A percentile compares a stretch with the other conserved stretches of the same genome.
Conservation (phyloP, 139 green algal genomes). For the Picocystis salinarum region DNA sequence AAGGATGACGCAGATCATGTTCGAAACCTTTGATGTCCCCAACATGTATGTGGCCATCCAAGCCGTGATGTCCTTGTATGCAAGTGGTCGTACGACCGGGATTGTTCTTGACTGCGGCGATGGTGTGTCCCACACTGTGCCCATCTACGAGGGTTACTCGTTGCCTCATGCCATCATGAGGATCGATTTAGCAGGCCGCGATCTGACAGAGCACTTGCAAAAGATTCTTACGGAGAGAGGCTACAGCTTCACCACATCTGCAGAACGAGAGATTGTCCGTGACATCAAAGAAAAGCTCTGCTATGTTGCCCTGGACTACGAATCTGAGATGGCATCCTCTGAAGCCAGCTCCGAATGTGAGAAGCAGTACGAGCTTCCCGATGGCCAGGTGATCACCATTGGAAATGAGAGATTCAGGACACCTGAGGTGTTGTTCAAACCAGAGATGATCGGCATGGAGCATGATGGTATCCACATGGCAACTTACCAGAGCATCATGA, state of each 20-base stretch:
- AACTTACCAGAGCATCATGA: constrained; percentile 30
- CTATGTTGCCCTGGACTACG: constrained; percentile 22
- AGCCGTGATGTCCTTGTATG: constrained; percentile 25
- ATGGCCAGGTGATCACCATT: constrained; percentile 15
- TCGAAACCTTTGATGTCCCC: constrained; percentile 34
- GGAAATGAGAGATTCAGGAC: constrained; percentile 21
- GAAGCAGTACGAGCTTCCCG: constrained; percentile 10
- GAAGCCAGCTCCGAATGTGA: not conserved
- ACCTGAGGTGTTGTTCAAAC: constrained; percentile 26
- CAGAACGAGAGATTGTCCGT: constrained; percentile 27
- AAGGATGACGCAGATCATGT: constrained; percentile 36
- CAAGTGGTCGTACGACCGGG: constrained; percentile 18
- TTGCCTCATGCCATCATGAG: constrained; percentile 25
- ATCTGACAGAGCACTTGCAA: constrained; percentile 22
- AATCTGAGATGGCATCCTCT: not conserved
- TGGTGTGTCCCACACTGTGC: constrained; percentile 27
- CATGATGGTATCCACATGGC: constrained; percentile 20
- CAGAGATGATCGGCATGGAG: constrained; percentile 23
- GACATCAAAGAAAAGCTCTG: constrained; percentile 35
- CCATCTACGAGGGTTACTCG: constrained; percentile 27
- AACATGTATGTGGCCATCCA: constrained; percentile 26
- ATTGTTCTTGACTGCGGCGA: constrained; percentile 28
- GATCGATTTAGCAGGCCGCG: constrained; percentile 23
- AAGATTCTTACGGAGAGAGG: constrained; percentile 26
- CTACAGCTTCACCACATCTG: constrained; percentile 26